Base-by-base conservation (phyloP, 805 yeast species). In the Nakazawaea ishiwadae region DNA sequence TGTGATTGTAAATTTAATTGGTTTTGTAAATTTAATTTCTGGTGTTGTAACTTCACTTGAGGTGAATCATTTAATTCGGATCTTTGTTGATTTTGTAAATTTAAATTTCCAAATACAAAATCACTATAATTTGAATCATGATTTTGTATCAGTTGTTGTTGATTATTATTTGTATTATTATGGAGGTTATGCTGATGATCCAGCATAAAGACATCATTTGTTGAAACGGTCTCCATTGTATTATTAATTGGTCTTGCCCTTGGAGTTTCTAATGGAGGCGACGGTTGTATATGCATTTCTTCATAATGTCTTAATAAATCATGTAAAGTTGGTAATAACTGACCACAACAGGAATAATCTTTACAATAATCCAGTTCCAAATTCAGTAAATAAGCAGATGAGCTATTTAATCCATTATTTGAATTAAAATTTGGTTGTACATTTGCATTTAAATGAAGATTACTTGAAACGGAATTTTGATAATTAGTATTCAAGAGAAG, bases 271-370 rank as follows among this genome's bases (percentile, higher is more conserved):
- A 55, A 43, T 9, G 58, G 76, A 3, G 76, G 77, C 32, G 75
- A 72, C 30, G 73, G 71, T 48, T 68, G 68, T 44, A 93, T 90
- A 63, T 93, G 99, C 35, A 93, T 88, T 62, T 93, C 98, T 59
- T 93, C 99, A 60, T 93, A 93, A 61, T 93, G 99, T 52, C 93
- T 79, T 48, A 93, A 71, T 47, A 93, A 69, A 59, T 93, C 99
- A 60, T 93, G 99, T 49, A 93, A 68, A 10, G 96, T 90, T 24
- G 98, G 98, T 47, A 93, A 72, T 32, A 83, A 68, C 57, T 85
- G 84, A 21, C 98, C 99, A 66, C 99, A 93, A 65, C 99, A 93
- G 39, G 88, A 79, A 64, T 93, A 93, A 66, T 93, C 99, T 61
- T 85, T 86, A 63, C 99, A 93, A 63, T 91, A 93, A 60, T 90